Evolutionary conservation across 225 moss, liverwort and hornwort species (phyloP), one percentile per base, ranked within the genome.

Genomic region (Polytrichum formosum): DNA sequence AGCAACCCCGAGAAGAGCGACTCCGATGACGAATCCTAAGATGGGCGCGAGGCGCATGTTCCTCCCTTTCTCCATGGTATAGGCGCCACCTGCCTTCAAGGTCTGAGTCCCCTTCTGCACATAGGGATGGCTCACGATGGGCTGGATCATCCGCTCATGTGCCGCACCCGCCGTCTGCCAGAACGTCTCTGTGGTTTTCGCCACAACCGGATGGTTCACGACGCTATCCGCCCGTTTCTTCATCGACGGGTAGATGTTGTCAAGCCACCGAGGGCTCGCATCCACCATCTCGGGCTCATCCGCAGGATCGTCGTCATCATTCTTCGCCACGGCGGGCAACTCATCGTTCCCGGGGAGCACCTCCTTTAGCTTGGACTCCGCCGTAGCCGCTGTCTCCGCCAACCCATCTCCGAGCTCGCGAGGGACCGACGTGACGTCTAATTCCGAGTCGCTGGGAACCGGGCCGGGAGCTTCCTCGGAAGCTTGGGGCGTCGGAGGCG

Each of bases 141-240:
- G 82, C 54, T 83, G 82, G 46, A 46, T 46, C 6, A 85, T 54
- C 18, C 59, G 46, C 69, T 82, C 82, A 64, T 86, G 77, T 1
- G 82, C 79, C 72, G 79, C 72, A 28, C 79, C 82, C 18, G 86
- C 86, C 64, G 80, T 62, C 77, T 82, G 82, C 55, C 86, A 75
- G 56, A 86, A 56, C 55, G 77, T 31, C 1, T 63, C 68, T 18
- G 77, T 1, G 37, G 79, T 79, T 60, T 58, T 25, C 0, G 79
- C 13, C 65, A 85, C 74, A 20, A 76, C 81, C 0, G 85, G 85
- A 46, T 85, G 85, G 64, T 75, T 70, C 54, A 66, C 74, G 5
- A 79, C 66, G 21, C 66, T 74, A 20, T 79, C 79, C 59, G 63
- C 74, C 30, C 74, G 79, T 66, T 67, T 79, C 18, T 35, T 70